phyloP scores from a whole-genome alignment of 2,329 filamentous ascomycete species.

The Claviceps citrina region DNA sequence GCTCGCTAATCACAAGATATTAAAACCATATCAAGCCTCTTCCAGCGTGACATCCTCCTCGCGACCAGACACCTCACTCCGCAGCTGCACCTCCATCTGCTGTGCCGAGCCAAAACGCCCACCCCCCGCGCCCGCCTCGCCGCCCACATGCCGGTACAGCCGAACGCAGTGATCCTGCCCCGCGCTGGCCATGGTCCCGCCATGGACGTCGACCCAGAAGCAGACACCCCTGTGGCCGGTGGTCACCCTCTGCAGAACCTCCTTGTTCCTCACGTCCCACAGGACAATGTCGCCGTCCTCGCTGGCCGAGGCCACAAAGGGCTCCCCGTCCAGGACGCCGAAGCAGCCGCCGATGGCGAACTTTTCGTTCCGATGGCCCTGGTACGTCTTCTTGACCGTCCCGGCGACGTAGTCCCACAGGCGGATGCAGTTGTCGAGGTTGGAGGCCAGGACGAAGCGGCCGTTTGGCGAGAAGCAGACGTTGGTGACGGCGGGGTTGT shows the following conservation, averaged over 20 bases:
- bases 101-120: not conserved
- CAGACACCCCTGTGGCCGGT: constrained; percentile 39
- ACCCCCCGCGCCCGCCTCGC: not conserved
- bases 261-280: constrained; percentile 84
- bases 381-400: constrained; percentile 89
- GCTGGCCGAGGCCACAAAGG: constrained; percentile 68
- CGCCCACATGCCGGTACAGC: constrained; percentile 27
- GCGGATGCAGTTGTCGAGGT: constrained; percentile 75
- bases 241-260: constrained; percentile 52
- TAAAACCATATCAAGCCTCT: constrained; percentile 1
- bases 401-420: constrained; percentile 93
- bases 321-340: constrained; percentile 34
- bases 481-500: constrained; percentile 76
- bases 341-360: constrained; percentile 81
- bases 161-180: constrained; percentile 39
- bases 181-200: constrained; percentile 40
- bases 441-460: constrained; percentile 81
- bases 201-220: constrained; percentile 49
- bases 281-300: constrained; percentile 75
- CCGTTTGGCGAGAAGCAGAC: constrained; percentile 92
- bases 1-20: constrained; percentile 1
- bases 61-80: constrained; percentile 2
- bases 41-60: constrained; percentile 6
- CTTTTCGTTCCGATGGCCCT: constrained; percentile 71
- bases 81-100: constrained; percentile 2